Evolutionary conservation across 306 rosid genomes (phyloP), one percentile per base, ranked within the genome.

Genomic region (Ziziphus jujuba): DNA sequence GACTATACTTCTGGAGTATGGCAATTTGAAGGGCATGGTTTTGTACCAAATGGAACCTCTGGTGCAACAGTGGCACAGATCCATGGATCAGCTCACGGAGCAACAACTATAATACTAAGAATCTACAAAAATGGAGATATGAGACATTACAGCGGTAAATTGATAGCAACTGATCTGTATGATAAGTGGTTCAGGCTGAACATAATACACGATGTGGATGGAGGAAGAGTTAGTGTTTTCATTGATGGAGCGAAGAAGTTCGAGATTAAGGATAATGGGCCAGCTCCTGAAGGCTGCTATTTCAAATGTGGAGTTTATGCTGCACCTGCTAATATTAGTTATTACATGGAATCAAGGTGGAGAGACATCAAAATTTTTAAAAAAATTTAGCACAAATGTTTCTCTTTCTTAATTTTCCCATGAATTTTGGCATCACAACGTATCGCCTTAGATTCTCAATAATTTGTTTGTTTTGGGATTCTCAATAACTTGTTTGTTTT

Each of bases 1-100:
- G 82, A 84, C 74, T 78, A 78, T 61, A 38, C 76, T 22, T 75
- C 74, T 5, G 84, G 86, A 31, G 70, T 81, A 1, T 81, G 89
- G 82, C 86, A 84, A 75, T 81, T 81, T 74, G 89, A 84, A 78
- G 89, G 89, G 0, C 65, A 78, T 66, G 75, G 69, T 1, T 84
- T 36, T 69, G 82, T 78, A 6, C 89, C 86, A 57, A 65, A 76
- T 33, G 80, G 78, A 48, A 84, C 84, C 56, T 84, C 82, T 0
- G 82, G 84, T 44, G 86, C 73, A 20, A 81, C 82, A 20, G 11
- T 81, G 13, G 78, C 78, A 44, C 86, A 84, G 55, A 70, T 84
- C 33, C 80, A 70, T 62, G 86, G 89, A 19, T 81, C 83, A 23
- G 59, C 77, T 1, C 33, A 66, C 0, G 78, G 82, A 48, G 55